A percentile compares a stretch with the other conserved stretches of the same genome.
These are phyloP conservation scores for Trametes gibbosa DNA, from an alignment of 768 basidiomycete genomes.

Conservation along the genomic window DNA sequence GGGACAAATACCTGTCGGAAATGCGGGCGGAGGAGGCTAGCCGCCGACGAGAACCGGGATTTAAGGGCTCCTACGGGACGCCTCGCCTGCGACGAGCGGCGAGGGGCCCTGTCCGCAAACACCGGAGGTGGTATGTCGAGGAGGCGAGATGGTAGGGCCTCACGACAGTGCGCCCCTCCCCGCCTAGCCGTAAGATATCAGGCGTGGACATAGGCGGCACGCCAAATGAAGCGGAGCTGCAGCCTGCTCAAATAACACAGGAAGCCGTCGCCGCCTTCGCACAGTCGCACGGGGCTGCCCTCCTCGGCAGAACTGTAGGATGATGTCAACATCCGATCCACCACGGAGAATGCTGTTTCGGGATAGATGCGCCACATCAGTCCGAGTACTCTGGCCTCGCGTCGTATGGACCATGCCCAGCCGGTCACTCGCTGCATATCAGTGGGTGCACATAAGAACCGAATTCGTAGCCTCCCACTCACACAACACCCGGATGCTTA, in stretches of 20 bases:
- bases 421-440: too few species aligned
- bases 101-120: not conserved
- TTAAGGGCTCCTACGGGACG: not conserved
- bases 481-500: too few species aligned
- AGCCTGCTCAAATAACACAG: not conserved
- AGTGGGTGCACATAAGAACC: too few species aligned
- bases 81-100: constrained; percentile 1
- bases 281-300: not conserved
- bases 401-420: too few species aligned
- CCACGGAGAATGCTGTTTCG: constrained; percentile 15
- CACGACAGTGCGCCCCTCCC: not conserved
- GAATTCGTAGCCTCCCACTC: too few species aligned
- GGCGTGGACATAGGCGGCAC: constrained; percentile 1
- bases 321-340: constrained; percentile 22
- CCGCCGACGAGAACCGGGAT: not conserved
- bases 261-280: constrained; percentile 1
- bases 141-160: not conserved
- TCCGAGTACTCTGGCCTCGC: not conserved
- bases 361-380: constrained; percentile 6
- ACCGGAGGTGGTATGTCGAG: not conserved
- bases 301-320: constrained; percentile 11
- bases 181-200: not conserved
- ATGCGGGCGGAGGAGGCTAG: not conserved
- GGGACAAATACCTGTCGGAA: not conserved
- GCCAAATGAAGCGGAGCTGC: constrained; percentile 10